These are phyloP conservation scores for Sphagnum tenellum DNA, from an alignment of 225 moss, liverwort and hornwort genomes.

Conservation along the genomic window DNA sequence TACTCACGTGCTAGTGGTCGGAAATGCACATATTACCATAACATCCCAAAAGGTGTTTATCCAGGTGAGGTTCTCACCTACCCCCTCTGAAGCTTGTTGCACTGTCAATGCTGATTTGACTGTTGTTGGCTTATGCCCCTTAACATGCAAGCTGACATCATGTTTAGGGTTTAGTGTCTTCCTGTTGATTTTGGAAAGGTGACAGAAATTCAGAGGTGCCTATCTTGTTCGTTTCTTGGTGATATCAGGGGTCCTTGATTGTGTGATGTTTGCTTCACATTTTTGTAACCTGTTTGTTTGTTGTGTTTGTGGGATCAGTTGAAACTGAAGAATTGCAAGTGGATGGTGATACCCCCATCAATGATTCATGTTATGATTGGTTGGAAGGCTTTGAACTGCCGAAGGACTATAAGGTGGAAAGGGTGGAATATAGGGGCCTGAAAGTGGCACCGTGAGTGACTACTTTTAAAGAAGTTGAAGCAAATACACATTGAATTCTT, in stretches of 20 bases:
- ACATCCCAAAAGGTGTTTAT: conserved; percentile 14
- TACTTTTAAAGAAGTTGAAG: background rate
- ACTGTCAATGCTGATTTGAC: too few species aligned
- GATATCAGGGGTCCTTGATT: too few species aligned
- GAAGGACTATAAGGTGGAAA: conserved; percentile 79
- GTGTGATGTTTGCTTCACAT: too few species aligned
- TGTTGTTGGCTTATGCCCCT: conserved; percentile 6
- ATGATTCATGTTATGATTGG: conserved; percentile 32
- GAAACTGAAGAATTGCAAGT: conserved; percentile 14
- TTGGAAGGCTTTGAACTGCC: conserved; percentile 85
- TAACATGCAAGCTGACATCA: too few species aligned
- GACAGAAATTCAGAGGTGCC: too few species aligned
- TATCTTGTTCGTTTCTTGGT: too few species aligned
- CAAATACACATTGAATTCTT: too few species aligned
- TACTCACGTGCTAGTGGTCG: conserved; percentile 57
- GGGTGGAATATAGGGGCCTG: conserved; percentile 68
- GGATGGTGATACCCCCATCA: conserved; percentile 9
- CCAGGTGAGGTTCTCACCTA: too few species aligned
- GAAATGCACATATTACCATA: conserved; percentile 92
- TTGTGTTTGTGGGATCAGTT: conserved; percentile 12
- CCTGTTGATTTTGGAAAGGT: too few species aligned
- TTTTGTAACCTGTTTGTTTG: too few species aligned
- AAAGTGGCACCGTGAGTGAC: conserved; percentile 36
- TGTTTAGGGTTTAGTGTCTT: too few species aligned
- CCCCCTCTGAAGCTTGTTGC: too few species aligned